Base-by-base conservation (phyloP, 192 early-diverging fungal species). In the Podila minutissima region DNA sequence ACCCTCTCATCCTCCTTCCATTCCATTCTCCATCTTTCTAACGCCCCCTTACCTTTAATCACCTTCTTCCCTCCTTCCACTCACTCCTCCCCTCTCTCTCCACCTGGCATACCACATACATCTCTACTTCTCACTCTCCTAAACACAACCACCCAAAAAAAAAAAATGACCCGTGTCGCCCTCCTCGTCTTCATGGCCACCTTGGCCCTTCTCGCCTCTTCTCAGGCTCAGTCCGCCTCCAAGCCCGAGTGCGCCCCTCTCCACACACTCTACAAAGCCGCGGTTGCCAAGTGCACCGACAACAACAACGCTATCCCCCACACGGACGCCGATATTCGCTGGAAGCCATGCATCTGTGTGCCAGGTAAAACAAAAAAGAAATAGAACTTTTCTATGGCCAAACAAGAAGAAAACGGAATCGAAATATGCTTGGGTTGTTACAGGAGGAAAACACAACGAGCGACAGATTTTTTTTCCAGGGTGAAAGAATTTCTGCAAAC, bases 231-330 rank as follows among this genome's bases (percentile, higher is more conserved):
- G 20, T 17, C n/a, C n/a, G n/a, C 59, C 29, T 28, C 10, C 59
- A 81, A 81, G 35, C 60, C 77, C 41, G 37, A 81, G 37, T 81
- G 77, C 17, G 66, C 29, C 11, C 77, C 77, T 29, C 46, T 81
- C 13, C 70, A 81, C 38, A 10, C 2, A 1, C 62, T 81, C 24
- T 81, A 73, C 62, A 81, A 73, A 67, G 28, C 12, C 9, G 59
- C 58, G 66, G 63, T 69, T 2, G 32, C 60, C 11, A 38, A 46
- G 8, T 81, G 77, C 49, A 81, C 71, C 22, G 11, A 72, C 4
- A 72, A 69, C 66, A 51, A 41, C 15, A 37, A 48, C 8, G 32
- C 33, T n/a, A 61, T 81, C 17, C 77, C 77, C 50, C 66, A 64
- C 46, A 33, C 71, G 29, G 77, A 81, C 26, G 32, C 71, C 9